Evolutionary conservation across 768 basidiomycete species (phyloP), one percentile per base, ranked within the genome.

Genomic region (Trametes sanguinea): DNA sequence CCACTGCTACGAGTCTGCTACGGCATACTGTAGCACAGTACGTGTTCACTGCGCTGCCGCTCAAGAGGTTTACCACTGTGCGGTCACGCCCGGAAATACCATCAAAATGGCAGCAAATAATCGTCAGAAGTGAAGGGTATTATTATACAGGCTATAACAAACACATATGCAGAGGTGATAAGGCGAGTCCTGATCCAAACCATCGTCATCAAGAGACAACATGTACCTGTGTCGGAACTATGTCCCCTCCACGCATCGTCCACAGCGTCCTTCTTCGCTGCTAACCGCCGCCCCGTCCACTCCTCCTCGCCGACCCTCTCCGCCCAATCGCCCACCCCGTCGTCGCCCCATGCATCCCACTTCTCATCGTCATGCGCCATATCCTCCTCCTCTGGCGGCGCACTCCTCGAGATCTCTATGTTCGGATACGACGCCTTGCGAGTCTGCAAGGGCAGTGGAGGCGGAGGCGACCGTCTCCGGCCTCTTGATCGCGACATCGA

Each of bases 281-380:
- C 78, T 48, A 76, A 63, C 64, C 77, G 72, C 58, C 73, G 70
- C 2, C 76, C 78, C 17, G 77, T 78, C 81, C 77, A 78, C 16
- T 82, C 81, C 51, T 83, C 82, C 51, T 81, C 81, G 0, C 75
- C 77, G 1, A 76, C 76, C 55, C 75, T 74, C 40, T 79, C 77
- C 13, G 76, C 83, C 85, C 83, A 87, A 50, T 85, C 82, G 46
- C 78, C 78, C 60, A 79, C 64, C 4, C 50, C 65, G 2, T 69
- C 69, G n/a, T 69, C 68, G 11, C 71, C 74, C 74, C 84, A 69
- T 4, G 79, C 80, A 76, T 83, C 83, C 61, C 81, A 81, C 54
- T 84, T 69, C 57, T 67, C 72, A 16, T 64, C 63, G 11, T 60
- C 57, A 7, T 44, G 56, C 2, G 56, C 39, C 6, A 44, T 67